Evolutionary conservation across 331 rosid genomes (phyloP).

Genomic region (Cydonia oblonga): DNA sequence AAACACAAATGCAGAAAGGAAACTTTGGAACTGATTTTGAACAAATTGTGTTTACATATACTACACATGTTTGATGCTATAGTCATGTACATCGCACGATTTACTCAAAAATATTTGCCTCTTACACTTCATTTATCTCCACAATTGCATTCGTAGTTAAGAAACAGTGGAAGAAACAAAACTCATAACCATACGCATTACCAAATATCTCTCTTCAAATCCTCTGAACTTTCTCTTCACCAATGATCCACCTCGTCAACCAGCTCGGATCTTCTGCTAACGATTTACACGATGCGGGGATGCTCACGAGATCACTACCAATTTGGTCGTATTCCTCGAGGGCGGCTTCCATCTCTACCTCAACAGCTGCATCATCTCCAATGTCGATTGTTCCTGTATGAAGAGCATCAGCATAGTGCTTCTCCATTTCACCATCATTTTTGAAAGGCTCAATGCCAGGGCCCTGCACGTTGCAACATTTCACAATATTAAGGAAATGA

Average conservation of each 20-base stretch:
- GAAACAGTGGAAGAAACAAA: neutral
- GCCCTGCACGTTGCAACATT: slow-evolving; percentile 40
- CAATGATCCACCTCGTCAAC: slow-evolving; percentile 80
- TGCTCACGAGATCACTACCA: slow-evolving; percentile 75
- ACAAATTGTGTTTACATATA: no score
- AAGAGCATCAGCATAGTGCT: slow-evolving; percentile 59
- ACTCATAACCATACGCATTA: no score
- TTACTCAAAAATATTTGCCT: no score
- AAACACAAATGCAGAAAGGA: no score
- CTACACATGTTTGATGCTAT: no score
- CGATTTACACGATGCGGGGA: slow-evolving; percentile 55
- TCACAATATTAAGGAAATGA: neutral
- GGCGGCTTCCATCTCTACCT: slow-evolving; percentile 75
- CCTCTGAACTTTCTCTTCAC: slow-evolving; percentile 60
- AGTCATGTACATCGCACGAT: no score
- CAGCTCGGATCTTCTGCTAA: slow-evolving; percentile 76
- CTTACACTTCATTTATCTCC: neutral
- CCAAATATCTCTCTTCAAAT: slow-evolving; percentile 14
- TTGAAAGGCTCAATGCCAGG: slow-evolving; percentile 56
- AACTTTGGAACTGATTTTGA: no score
- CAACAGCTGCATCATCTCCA: slow-evolving; percentile 39
- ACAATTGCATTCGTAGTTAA: neutral
- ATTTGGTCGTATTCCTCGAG: slow-evolving; percentile 65
- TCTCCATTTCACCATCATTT: slow-evolving; percentile 55
- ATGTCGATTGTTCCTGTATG: slow-evolving; percentile 41